Base-by-base conservation (phyloP, 495 filamentous ascomycete species). In the Aspergillus saccharolyticus region DNA sequence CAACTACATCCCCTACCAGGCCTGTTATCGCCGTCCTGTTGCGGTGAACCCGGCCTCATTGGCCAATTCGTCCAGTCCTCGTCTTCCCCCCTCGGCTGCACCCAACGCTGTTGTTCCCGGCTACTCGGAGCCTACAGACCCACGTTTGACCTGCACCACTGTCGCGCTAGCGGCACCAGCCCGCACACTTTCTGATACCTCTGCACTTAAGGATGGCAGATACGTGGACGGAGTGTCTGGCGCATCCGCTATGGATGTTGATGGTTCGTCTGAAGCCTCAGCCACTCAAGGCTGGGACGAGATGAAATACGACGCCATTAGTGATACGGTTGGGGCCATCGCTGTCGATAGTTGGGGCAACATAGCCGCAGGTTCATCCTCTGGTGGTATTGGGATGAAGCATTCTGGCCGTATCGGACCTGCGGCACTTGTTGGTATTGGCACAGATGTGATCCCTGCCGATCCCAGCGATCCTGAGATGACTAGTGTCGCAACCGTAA, bases 341-440 rank as follows among this genome's bases (percentile, higher is more conserved):
- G 95, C 91, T 44, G 83, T 98, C 57, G 94, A 98, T 63, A 74
- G 76, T 20, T 83, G 78, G 42, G 94, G 94, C 18, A 86, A 88
- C 48, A 96, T 98, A 66, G 95, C 94, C 5, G 94, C 93, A 9
- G 94, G 89, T n/a, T 96, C 95, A 3, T 97, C 94, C 7, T 98
- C 94, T 47, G 94, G 94, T n/a, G 94, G 94, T 7, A 97, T 97
- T 60, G 95, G 95, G 16, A 96, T 98, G 91, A 98, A 98, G 64
- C 91, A 94, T 71, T 80, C 83, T 47, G 94, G 94, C 21, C 85
- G 94, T 44, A 80, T 96, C 63, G 94, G 94, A 3, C 94, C 94
- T 33, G 94, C 94, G 20, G 94, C 94, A 7, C 77, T 98, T 14
- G 88, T 97, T 19, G 93, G 93, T 12, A 81, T 98, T 52, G 94